phyloP scores from a whole-genome alignment of 768 basidiomycete genomes.

The Chlorophyllum brunneum region DNA sequence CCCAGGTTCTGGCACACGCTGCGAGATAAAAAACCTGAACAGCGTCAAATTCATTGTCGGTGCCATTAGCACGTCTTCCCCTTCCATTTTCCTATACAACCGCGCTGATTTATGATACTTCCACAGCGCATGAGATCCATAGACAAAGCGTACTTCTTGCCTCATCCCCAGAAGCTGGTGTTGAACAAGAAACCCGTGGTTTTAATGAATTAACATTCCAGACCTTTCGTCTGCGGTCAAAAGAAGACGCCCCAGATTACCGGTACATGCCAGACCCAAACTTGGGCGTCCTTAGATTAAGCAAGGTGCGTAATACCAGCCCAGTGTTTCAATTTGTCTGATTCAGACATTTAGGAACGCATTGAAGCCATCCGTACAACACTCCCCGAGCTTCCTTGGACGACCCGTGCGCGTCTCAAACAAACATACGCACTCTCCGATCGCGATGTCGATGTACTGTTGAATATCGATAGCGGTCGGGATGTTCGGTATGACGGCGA shows the following conservation, averaged over 20 bases:
- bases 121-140: conserved; percentile 72
- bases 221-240: conserved; percentile 80
- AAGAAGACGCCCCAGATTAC: conserved; percentile 95
- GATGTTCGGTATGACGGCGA: conserved; percentile 64
- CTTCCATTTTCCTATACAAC: neutral
- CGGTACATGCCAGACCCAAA: conserved; percentile 98
- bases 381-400: conserved; percentile 78
- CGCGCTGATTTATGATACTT: neutral
- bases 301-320: conserved; percentile 31
- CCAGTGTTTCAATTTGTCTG: neutral
- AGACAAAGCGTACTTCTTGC: conserved; percentile 67
- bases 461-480: conserved; percentile 63
- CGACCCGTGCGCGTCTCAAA: conserved; percentile 55
- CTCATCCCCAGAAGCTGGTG: conserved; percentile 29
- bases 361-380: conserved; percentile 44
- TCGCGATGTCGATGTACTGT: conserved; percentile 71
- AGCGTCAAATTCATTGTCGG: conserved; percentile 80
- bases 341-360: conserved; percentile 43
- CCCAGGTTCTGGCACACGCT: conserved; percentile 64
- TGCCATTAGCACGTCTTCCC: conserved; percentile 66
- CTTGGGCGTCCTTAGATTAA: conserved; percentile 66
- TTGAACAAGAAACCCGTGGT: conserved; percentile 87
- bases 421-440: conserved; percentile 42
- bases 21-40: conserved; percentile 97
- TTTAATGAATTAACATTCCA: conserved; percentile 79